A percentile compares a stretch with the other conserved stretches of the same genome.
Evolutionary conservation across 306 rosid species (phyloP).

Genomic region (peach (Prunus persica)): DNA sequence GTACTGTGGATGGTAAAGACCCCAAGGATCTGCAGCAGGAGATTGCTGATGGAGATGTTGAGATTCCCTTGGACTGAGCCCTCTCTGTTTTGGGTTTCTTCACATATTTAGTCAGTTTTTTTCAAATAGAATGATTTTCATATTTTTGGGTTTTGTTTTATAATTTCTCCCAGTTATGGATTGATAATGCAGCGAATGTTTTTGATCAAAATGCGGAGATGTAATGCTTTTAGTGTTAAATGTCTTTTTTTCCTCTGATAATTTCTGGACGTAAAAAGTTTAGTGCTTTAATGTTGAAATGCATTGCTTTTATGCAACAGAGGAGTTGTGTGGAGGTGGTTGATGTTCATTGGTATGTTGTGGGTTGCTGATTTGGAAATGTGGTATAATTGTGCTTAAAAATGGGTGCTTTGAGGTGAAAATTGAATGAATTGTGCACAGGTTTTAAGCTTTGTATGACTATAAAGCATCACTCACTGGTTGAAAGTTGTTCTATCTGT

Average conservation of each 20-base stretch:
- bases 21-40: conserved; percentile 83
- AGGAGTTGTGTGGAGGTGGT: background rate
- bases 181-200: background rate
- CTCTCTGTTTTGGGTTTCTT: background rate
- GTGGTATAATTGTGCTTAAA: background rate
- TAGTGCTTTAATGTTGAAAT: conserved; percentile 4
- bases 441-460: background rate
- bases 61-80: conserved; percentile 54
- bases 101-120: conserved; percentile 30
- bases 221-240: background rate
- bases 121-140: background rate
- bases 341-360: background rate
- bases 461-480: background rate
- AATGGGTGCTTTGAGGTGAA: background rate
- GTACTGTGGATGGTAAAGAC: conserved; percentile 79
- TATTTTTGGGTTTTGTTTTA: background rate
- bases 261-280: background rate
- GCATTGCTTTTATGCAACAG: background rate
- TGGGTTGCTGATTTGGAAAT: background rate
- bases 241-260: background rate
- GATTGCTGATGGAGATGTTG: conserved; percentile 66
- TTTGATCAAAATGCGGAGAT: background rate
- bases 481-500: background rate
- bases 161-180: conserved; percentile 8
- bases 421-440: background rate